Evolutionary conservation across 192 early-diverging fungal species (phyloP), one percentile per base, ranked within the genome.

Genomic region (Podila epigama): DNA sequence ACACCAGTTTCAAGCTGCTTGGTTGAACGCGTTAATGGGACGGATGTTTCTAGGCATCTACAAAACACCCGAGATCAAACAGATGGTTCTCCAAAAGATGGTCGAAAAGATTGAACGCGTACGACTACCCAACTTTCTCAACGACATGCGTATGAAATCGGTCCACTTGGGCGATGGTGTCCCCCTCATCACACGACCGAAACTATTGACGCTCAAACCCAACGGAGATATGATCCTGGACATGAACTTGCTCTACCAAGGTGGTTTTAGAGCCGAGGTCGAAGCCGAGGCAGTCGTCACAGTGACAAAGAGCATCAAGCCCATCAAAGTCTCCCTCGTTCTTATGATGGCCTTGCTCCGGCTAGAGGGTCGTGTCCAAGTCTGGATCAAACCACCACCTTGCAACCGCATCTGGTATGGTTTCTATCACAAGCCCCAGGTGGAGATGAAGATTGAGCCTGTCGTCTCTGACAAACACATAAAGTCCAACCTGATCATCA

Each of bases 331-430:
- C 27, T 91, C 92, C 2, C 80, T 97, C 7, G 92, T 92, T 1
- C 84, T 97, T 8, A 85, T 90, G 7, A 89, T 95, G 16, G 90
- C 89, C 9, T 77, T 97, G 36, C 84, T 89, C 57, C 82, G 84
- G n/a, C 69, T 95, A 66, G 81, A 87, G 4, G 95, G 94, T 1
- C 90, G 90, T 52, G 64, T 94, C 54, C 84, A 92, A 33, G 44
- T 94, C 10, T 89, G 90, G 60, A 87, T 96, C 66, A 93, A 93
- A 61, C 89, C 92, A 0, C 89, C 91, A 9, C 91, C 91, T 33
- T 89, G 92, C 28, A 95, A 95, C 63, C 86, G 95, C 7, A 79
- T 92, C 16, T 97, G 95, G 95, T 75, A 94, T 61, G 95, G 92
- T 2, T 93, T 96, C 60, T 92, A 92, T 59, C 87, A 91, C 39